Conservation (phyloP, 2,329 filamentous ascomycete genomes). For the Rhynchosporium secalis region DNA sequence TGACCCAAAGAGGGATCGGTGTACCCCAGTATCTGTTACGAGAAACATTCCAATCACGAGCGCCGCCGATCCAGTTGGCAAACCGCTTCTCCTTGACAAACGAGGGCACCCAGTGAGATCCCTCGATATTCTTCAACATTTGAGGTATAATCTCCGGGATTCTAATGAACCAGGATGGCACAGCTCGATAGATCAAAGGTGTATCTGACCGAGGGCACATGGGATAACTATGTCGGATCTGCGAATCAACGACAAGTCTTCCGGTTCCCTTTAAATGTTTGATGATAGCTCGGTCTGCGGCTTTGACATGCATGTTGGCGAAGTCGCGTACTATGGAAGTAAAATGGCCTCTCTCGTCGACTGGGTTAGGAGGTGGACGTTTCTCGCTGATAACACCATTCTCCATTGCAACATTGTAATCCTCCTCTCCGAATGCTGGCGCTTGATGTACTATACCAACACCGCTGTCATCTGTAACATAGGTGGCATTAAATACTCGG, state of each 20-base stretch:
- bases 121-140: constrained; percentile 88
- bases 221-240: constrained; percentile 87
- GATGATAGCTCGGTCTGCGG: constrained; percentile 89
- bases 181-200: constrained; percentile 86
- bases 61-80: constrained; percentile 85
- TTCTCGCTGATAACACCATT: constrained; percentile 75
- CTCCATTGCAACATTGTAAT: constrained; percentile 81
- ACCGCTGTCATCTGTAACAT: constrained; percentile 88
- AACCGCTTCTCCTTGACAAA: constrained; percentile 93
- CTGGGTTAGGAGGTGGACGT: constrained; percentile 82
- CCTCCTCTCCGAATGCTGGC: constrained; percentile 92
- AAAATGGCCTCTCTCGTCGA: constrained; percentile 82
- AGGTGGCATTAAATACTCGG: constrained; percentile 77
- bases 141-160: constrained; percentile 80
- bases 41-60: constrained; percentile 93
- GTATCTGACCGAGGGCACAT: constrained; percentile 96
- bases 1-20: constrained; percentile 88
- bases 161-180: constrained; percentile 93
- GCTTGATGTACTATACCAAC: constrained; percentile 93
- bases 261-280: constrained; percentile 79
- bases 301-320: constrained; percentile 84
- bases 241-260: constrained; percentile 78
- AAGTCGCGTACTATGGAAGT: constrained; percentile 78
- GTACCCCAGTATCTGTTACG: constrained; percentile 96
- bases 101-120: constrained; percentile 86